These are phyloP conservation scores for Cucurbita ficifolia DNA, from an alignment of 306 rosid species.

Conservation along the genomic window DNA sequence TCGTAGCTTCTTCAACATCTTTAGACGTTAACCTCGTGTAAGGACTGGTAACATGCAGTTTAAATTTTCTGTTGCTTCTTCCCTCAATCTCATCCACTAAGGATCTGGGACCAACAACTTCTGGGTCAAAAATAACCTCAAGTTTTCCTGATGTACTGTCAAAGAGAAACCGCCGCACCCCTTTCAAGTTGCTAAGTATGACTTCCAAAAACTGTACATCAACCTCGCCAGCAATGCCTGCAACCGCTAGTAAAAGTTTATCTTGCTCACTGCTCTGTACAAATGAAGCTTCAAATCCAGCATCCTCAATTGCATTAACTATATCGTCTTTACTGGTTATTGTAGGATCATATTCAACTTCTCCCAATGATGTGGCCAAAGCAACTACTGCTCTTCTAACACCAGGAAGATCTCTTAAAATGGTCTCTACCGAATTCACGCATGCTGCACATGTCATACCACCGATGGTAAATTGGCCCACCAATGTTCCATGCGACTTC, in stretches of 20 bases:
- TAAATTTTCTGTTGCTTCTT: conserved; percentile 53
- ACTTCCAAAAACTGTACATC: conserved; percentile 56
- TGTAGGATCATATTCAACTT: conserved; percentile 78
- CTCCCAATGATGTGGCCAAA: conserved; percentile 80
- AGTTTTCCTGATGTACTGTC: conserved; percentile 46
- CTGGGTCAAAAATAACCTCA: conserved; percentile 74
- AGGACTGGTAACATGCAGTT: conserved; percentile 58
- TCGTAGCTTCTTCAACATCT: conserved; percentile 47
- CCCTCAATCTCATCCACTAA: conserved; percentile 67
- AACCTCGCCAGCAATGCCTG: conserved; percentile 43
- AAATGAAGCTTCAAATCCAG: conserved; percentile 82
- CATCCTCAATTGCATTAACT: conserved; percentile 78
- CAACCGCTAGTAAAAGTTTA: conserved; percentile 47
- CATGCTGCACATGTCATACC: conserved; percentile 99
- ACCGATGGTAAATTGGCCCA: conserved; percentile 83
- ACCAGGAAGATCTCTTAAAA: conserved; percentile 67
- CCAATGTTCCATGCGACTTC: conserved; percentile 39
- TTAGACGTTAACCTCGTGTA: conserved; percentile 70
- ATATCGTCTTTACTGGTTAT: conserved; percentile 65
- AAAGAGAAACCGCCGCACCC: conserved; percentile 50
- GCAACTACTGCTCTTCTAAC: conserved; percentile 83
- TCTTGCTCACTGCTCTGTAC: conserved; percentile 84
- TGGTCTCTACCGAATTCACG: conserved; percentile 88
- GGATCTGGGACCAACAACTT: conserved; percentile 67
- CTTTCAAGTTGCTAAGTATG: conserved; percentile 48